Percentiles rank a stretch among this genome's conserved stretches.
phyloP scores from a whole-genome alignment of 1,284 basidiomycete species.

The Blastosporella zonata region DNA sequence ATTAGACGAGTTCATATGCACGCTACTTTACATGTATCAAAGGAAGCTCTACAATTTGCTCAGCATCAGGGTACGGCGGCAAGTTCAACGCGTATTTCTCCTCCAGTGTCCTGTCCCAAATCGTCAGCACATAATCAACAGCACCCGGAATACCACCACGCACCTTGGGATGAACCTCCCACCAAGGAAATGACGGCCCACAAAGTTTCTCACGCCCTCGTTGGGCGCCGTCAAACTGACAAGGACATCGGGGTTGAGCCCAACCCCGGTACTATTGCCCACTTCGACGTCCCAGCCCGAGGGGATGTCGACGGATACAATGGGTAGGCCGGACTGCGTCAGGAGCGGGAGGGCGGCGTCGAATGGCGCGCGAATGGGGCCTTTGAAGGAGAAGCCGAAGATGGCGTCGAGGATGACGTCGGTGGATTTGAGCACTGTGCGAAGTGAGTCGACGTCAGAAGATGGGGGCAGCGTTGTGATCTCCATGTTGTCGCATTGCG shows the following conservation, averaged over 20 bases:
- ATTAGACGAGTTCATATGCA: no score
- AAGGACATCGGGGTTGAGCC: slow-evolving; percentile 75
- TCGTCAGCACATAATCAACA: neutral
- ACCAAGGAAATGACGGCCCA: slow-evolving; percentile 86
- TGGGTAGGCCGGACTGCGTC: slow-evolving; percentile 62
- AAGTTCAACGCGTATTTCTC: slow-evolving; percentile 76
- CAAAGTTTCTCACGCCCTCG: slow-evolving; percentile 75
- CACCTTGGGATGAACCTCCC: slow-evolving; percentile 90
- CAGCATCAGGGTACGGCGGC: slow-evolving; percentile 70
- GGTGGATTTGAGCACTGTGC: slow-evolving; percentile 52
- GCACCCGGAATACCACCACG: slow-evolving; percentile 24
- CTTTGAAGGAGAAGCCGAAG: slow-evolving; percentile 97
- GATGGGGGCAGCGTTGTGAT: slow-evolving; percentile 66
- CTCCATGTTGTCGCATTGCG: slow-evolving; percentile 85
- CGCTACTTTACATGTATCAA: no score
- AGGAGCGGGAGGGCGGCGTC: slow-evolving; percentile 72
- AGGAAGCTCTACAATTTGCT: slow-evolving; percentile 78
- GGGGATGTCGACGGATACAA: slow-evolving; percentile 93
- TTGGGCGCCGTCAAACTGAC: slow-evolving; percentile 95
- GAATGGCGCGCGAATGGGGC: slow-evolving; percentile 87
- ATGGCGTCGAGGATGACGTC: slow-evolving; percentile 94
- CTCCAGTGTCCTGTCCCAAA: slow-evolving; percentile 51
- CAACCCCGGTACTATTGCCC: slow-evolving; percentile 57
- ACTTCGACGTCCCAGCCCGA: slow-evolving; percentile 93
- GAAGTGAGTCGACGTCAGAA: slow-evolving; percentile 47